Evolutionary conservation across 768 basidiomycete species (phyloP), one percentile per base, ranked within the genome.

Genomic region (Leucocoprinus leucothites): DNA sequence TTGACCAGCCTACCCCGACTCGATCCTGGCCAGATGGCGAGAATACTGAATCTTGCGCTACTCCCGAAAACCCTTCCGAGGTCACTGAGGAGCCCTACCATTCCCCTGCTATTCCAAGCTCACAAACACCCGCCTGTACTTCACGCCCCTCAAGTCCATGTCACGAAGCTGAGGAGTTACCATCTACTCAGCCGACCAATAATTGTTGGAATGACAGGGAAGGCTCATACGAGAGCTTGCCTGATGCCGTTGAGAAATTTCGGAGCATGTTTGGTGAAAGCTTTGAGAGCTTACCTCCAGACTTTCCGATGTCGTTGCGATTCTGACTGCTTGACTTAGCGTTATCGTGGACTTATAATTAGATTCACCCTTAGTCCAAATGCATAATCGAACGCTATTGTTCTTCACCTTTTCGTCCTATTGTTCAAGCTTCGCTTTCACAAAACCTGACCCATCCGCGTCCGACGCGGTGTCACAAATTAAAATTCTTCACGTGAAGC

Each of bases 251-350:
- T 14, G 69, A 71, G 60, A 71, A 76, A 19, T 78, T 81, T 58
- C 69, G 61, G 36, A 67, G 68, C 6, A 79, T 81, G 74, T 77
- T 81, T 62, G 71, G 64, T 26, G 62, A 58, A 21, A 69, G 61
- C 22, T 67, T 70, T 6, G 70, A 65, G 40, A 77, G 74, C 46
- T 77, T 72, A 62, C 75, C 76, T 3, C 64, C 70, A 6, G 67
- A 69, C 64, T 79, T 76, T 57, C 74, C 73, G 5, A 65, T 67
- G 64, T 75, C 72, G 9, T 59, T 74, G 52, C 63, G 67, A 56
- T 67, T n/a, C 8, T 44, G 22, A 21, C 14, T 3, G 21, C 4
- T 31, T 31, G 5, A 31, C 6, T 11, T 5, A 11, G 11, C 11
- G 31, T 31, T 31, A 31, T 11, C 31, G 6, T 5, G 6, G 31